Percentiles rank a stretch among this genome's conserved stretches.
phyloP scores from a whole-genome alignment of 2,329 filamentous ascomycete species.

The Tetracladium maxilliforme region DNA sequence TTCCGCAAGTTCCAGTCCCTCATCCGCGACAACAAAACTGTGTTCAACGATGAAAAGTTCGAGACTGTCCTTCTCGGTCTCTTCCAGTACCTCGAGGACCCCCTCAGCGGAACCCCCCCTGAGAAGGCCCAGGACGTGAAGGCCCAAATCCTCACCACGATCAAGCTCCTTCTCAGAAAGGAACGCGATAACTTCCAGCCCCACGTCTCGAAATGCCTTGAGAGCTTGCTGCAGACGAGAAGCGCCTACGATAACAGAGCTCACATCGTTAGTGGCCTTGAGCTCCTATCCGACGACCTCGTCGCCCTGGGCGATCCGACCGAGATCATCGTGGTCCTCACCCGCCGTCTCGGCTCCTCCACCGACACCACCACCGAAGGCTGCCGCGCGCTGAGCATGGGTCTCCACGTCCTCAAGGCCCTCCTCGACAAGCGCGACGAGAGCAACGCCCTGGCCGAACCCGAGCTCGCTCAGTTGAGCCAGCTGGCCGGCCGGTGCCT shows the following conservation, averaged over 20 bases:
- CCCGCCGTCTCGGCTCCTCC: conserved; percentile 29
- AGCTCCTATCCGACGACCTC: conserved; percentile 59
- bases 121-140: conserved; percentile 61
- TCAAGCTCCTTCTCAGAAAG: conserved; percentile 57
- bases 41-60: conserved; percentile 49
- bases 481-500: conserved; percentile 39
- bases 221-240: conserved; percentile 50
- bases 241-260: conserved; percentile 51
- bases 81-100: conserved; percentile 57
- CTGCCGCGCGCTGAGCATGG: conserved; percentile 42
- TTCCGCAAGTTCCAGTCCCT: conserved; percentile 67
- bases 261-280: conserved; percentile 61
- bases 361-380: conserved; percentile 26
- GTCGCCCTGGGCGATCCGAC: conserved; percentile 48
- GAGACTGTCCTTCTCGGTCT: conserved; percentile 51
- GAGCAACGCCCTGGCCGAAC: conserved; percentile 26
- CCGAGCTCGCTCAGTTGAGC: conserved; percentile 35
- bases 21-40: conserved; percentile 49
- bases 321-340: conserved; percentile 42
- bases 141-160: conserved; percentile 58
- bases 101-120: conserved; percentile 33
- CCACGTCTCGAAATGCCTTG: conserved; percentile 53
- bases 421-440: conserved; percentile 33
- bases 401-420: conserved; percentile 45
- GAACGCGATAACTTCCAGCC: conserved; percentile 50